These are phyloP conservation scores for Eragrostis nindensis DNA, from an alignment of 176 grass and related monocot species.

Conservation along the genomic window DNA sequence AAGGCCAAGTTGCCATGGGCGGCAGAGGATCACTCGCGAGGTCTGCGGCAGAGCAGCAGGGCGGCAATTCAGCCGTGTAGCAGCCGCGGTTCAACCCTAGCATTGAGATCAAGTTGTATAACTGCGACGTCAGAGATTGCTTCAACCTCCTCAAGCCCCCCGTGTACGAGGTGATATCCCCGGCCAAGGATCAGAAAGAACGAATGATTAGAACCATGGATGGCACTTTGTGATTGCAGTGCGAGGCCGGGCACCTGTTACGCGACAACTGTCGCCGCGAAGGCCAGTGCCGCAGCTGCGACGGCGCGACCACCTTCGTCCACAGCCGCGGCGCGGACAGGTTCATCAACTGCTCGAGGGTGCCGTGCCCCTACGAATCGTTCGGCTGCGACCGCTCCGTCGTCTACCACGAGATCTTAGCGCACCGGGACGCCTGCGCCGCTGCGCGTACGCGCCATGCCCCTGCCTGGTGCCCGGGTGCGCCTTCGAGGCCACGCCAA, in stretches of 20 bases:
- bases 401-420: background rate
- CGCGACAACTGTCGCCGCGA: background rate
- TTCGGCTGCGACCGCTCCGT: conserved; percentile 11
- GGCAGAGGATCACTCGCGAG: background rate
- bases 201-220: too few relatives aligned
- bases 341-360: conserved; percentile 7
- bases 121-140: conserved; percentile 22
- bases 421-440: conserved; percentile 19
- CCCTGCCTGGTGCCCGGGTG: conserved; percentile 3
- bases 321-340: background rate
- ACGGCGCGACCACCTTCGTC: background rate
- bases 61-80: background rate
- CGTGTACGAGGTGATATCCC: background rate
- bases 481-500: background rate
- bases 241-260: conserved; percentile 10
- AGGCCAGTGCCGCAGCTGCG: conserved; percentile 8
- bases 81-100: background rate
- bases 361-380: conserved; percentile 27
- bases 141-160: conserved; percentile 11
- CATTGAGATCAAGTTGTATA: background rate
- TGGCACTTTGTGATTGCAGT: background rate
- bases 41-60: background rate
- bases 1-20: background rate
- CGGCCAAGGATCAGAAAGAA: too few relatives aligned
- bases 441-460: conserved; percentile 27